Evolutionary conservation across 2,329 filamentous ascomycete genomes (phyloP).

Genomic region (Aspergillus sp.): DNA sequence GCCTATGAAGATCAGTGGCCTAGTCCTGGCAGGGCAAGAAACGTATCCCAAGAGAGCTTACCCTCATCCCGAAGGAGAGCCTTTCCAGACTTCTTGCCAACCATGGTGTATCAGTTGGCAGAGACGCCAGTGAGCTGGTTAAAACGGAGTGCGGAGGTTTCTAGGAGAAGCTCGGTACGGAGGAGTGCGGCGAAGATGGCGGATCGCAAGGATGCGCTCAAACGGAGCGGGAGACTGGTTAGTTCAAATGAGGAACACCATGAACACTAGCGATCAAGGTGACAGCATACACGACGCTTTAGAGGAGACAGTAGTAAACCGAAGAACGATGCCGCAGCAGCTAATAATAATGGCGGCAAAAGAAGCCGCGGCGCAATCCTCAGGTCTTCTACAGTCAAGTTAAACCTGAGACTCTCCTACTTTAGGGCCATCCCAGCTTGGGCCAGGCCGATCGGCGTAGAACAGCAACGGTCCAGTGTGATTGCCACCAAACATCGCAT

Average conservation of each 20-base stretch:
- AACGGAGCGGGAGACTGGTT: not conserved
- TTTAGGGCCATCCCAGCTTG: no score
- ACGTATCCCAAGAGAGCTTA: constrained; percentile 14
- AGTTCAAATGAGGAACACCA: not conserved
- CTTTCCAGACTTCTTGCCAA: constrained; percentile 62
- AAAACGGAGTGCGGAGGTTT: not conserved
- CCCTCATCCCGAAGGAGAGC: constrained; percentile 58
- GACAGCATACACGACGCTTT: not conserved
- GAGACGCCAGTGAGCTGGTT: not conserved
- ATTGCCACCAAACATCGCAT: no score
- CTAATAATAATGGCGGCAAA: no score
- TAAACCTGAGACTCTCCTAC: no score
- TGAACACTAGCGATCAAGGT: not conserved
- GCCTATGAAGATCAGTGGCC: constrained; percentile 48
- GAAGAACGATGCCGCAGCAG: no score
- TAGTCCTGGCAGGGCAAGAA: no score
- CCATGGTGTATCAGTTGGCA: constrained; percentile 45
- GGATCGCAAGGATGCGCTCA: not conserved
- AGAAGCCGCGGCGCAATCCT: no score
- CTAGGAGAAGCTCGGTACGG: not conserved
- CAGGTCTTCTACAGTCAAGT: no score
- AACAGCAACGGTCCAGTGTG: no score
- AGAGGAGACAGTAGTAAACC: no score
- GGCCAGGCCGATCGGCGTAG: no score
- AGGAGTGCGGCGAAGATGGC: not conserved